phyloP scores from a whole-genome alignment of 441 rosid species.

The Adansonia rubrostipa region DNA sequence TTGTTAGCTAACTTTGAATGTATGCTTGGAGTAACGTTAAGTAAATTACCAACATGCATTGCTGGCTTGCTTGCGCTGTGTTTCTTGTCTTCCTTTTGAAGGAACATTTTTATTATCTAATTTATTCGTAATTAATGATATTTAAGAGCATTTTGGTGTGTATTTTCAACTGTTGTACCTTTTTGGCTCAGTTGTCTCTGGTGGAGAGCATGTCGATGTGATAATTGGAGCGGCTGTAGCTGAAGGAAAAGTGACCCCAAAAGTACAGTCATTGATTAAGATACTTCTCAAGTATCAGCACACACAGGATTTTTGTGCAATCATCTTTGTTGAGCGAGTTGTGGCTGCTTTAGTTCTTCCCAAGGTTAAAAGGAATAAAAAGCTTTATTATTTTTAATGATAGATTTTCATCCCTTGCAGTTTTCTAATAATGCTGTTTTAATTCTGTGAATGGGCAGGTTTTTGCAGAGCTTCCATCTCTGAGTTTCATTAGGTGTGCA shows the following conservation, averaged over 20 bases:
- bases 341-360: conserved; percentile 99
- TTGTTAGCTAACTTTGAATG: conserved; percentile 18
- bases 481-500: conserved; percentile 82
- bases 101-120: not conserved
- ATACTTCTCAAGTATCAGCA: conserved; percentile 87
- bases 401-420: conserved; percentile 19
- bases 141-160: not conserved
- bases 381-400: conserved; percentile 12
- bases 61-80: conserved; percentile 2
- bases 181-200: conserved; percentile 81
- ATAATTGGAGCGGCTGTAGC: conserved; percentile 98
- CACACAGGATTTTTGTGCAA: conserved; percentile 96
- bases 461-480: conserved; percentile 91
- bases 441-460: conserved; percentile 56
- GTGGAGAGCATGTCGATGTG: conserved; percentile 97
- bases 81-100: not conserved
- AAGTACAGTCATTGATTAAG: conserved; percentile 90
- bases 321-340: conserved; percentile 97
- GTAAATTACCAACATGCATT: conserved; percentile 18
- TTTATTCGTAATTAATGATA: not conserved
- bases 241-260: conserved; percentile 99
- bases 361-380: conserved; percentile 57
- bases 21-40: not conserved
- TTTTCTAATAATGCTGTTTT: conserved; percentile 5
- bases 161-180: conserved; percentile 29